Evolutionary conservation across 257 asterid genomes (phyloP), one percentile per base, ranked within the genome.

Genomic region (Scutellaria galericulata): DNA sequence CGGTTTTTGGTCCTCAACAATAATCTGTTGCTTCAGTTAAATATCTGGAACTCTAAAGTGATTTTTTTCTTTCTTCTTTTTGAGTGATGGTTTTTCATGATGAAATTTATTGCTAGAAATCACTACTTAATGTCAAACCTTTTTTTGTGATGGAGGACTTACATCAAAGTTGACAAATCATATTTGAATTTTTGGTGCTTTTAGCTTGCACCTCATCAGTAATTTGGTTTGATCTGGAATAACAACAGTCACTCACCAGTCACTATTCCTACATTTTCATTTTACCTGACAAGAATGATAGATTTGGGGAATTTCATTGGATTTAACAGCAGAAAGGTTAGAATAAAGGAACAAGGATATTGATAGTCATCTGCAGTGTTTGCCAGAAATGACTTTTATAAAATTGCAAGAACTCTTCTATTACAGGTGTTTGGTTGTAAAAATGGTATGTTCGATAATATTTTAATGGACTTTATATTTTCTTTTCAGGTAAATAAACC

Each of bases 401-500:
- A 42, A 22, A 18, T 64, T 18, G 7, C 64, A 67, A 31, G 31
- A 42, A 39, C 20, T 55, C 64, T 10, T 74, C 40, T 75, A 53
- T 35, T 48, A 42, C 54, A 18, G 44, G 6, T 46, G 18, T 41
- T 48, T 53, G 77, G 31, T 60, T 61, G 66, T 66, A 42, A 59
- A 71, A 46, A 52, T 42, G 47, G 60, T 63, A 47, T 54, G 14
- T 40, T 54, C 27, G 48, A 63, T 4, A 31, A 31, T 71, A 42
- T 55, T 27, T 68, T 56, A 62, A 64, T 45, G 66, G 35, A 56
- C n/a, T 53, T 22, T 73, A 15, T 80, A 55, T 79, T 67, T 73
- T 70, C 52, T 76, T 82, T 80, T 76, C 91, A 95, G 99, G 98
- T 92, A 20, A 95, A 95, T 78, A 92, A 73, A 80, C 99, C 99